Conservation (phyloP, 2,329 filamentous ascomycete genomes). For the Neofusicoccum cordaticola region DNA sequence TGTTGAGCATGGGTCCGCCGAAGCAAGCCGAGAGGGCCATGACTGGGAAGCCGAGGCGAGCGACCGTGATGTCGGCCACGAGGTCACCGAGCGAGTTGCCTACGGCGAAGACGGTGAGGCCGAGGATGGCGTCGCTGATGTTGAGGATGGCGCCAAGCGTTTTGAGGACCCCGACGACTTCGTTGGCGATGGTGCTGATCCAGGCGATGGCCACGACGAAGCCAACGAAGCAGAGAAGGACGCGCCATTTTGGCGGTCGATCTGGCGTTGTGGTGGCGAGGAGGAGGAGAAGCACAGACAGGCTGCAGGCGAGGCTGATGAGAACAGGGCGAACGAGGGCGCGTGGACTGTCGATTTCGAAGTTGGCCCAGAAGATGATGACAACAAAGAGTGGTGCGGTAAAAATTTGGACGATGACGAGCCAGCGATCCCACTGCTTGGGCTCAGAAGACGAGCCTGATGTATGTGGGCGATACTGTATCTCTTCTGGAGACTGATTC, state of each 20-base stretch:
- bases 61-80: slow-evolving; percentile 91
- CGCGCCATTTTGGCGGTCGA: slow-evolving; percentile 69
- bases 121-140: slow-evolving; percentile 92
- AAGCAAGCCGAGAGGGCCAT: slow-evolving; percentile 96
- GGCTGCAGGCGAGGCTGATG: slow-evolving; percentile 52
- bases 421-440: slow-evolving; percentile 83
- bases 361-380: slow-evolving; percentile 71
- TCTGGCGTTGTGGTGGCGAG: slow-evolving; percentile 66
- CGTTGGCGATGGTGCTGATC: slow-evolving; percentile 93
- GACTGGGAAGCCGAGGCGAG: slow-evolving; percentile 87
- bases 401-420: slow-evolving; percentile 80
- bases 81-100: slow-evolving; percentile 94
- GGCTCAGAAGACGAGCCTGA: slow-evolving; percentile 24
- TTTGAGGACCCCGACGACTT: slow-evolving; percentile 94
- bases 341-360: slow-evolving; percentile 53
- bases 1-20: slow-evolving; percentile 97
- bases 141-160: slow-evolving; percentile 85
- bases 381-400: slow-evolving; percentile 82
- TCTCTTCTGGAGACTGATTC: slow-evolving; percentile 35
- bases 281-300: slow-evolving; percentile 64
- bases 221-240: slow-evolving; percentile 79
- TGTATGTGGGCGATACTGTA: slow-evolving; percentile 22
- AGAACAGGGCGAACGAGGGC: slow-evolving; percentile 58
- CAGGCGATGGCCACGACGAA: slow-evolving; percentile 91
- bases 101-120: slow-evolving; percentile 92